Evolutionary conservation across 2,329 filamentous ascomycete genomes (phyloP), one percentile per base, ranked within the genome.

Genomic region (Alternaria sp.): DNA sequence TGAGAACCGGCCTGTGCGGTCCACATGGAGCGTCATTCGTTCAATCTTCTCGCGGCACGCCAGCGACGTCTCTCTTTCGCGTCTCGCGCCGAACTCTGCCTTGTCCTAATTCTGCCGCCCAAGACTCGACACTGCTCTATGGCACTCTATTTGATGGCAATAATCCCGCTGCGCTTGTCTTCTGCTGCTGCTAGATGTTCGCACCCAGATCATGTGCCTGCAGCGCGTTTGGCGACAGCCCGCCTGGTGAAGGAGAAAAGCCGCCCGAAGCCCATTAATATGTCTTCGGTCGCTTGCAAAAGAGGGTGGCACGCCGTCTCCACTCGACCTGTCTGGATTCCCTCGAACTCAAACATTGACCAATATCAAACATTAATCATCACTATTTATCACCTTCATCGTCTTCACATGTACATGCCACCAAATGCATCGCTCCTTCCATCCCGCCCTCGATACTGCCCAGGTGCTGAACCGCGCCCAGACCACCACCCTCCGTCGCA

Each of bases 201-300:
- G 67, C 50, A 62, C 57, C 51, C 59, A 64, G 58, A 59, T 57
- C 62, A 51, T 51, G 47, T 51, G 28, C 19, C 19, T 51, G 49
- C 17, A 17, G 17, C 28, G 49, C 49, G 11, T 51, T n/a, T 51
- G 17, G 49, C 49, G 65, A 66, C 63, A 66, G 64, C 71, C 63
- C 68, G 68, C 62, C 70, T 63, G 23, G 59, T 56, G 65, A 69
- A 71, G 62, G 45, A 62, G 51, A 50, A 40, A 65, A 63, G 63
- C 61, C 67, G 69, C 69, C 65, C 71, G 58, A 67, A 63, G 65
- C 69, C 70, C 68, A 62, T 71, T 72, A 67, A 71, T 72, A 69
- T 68, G 62, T 64, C 63, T 63, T 59, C 61, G 51, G 66, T 67
- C 61, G 66, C 65, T 68, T 70, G 65, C 62, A 52, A 60, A 40